Evolutionary conservation across 768 basidiomycete species (phyloP).

Genomic region (Hericium rajendrae): DNA sequence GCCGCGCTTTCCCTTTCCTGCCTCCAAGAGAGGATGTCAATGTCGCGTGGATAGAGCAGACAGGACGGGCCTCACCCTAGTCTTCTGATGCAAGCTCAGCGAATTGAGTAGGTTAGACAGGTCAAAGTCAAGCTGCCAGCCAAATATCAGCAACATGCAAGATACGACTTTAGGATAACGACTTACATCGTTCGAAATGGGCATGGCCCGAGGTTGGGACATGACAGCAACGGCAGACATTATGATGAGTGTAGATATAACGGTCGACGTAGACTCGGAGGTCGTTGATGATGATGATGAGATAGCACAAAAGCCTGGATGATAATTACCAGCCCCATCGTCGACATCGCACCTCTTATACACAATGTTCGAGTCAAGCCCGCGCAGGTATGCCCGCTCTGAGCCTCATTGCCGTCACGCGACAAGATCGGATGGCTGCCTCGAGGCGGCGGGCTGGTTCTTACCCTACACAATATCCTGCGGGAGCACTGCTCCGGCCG

Average conservation of each 20-base stretch:
- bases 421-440: not conserved
- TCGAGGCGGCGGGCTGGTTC: not conserved
- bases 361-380: not conserved
- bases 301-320: not conserved
- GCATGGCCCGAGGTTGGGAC: not conserved
- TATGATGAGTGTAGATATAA: not conserved
- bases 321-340: not conserved
- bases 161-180: not conserved
- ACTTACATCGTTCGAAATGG: not conserved
- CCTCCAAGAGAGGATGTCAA: conserved; percentile 10
- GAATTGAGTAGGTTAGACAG: conserved; percentile 9
- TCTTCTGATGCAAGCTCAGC: conserved; percentile 12
- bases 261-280: not conserved
- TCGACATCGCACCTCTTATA: not conserved
- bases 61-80: conserved; percentile 7
- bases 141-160: not conserved
- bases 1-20: conserved; percentile 13
- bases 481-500: not conserved
- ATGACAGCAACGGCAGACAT: not conserved
- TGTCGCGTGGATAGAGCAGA: not conserved
- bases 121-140: conserved; percentile 10
- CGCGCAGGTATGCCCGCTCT: not conserved
- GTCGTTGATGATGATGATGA: not conserved
- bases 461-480: not conserved
- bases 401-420: not conserved